Evolutionary conservation across 768 basidiomycete species (phyloP), one percentile per base, ranked within the genome.

Genomic region (Leucogyrophana mollusca): DNA sequence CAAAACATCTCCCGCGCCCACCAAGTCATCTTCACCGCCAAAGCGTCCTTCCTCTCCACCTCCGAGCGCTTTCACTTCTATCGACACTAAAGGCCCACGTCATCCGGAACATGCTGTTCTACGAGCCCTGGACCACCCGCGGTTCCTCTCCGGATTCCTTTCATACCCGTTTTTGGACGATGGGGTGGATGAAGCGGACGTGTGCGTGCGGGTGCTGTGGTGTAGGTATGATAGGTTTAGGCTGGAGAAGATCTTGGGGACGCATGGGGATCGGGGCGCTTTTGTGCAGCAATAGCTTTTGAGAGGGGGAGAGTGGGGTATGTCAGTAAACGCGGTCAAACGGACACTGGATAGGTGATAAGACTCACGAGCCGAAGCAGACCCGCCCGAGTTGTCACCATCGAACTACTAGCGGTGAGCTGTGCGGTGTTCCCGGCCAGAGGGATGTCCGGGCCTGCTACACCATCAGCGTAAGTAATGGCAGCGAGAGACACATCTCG

Each of bases 51-150:
- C 73, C 65, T 99, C 23, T 75, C 98, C 51, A 74, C 97, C 59
- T 95, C 90, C 56, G 96, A 99, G 62, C 83, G 96, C n/a, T 98
- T 97, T 75, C 94, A 99, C 66, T 99, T 98, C 66, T 97, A 92
- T 76, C 82, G 90, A 52, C 74, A 93, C 87, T 98, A 98, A 92
- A 90, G 56, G 82, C 98, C 41, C 77, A 94, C 54, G 96, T 95
- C 5, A 90, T 92, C 48, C 85, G 89, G 41, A 98, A 96, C 57
- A 65, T 96, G 55, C 74, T 98, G 34, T 98, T 97, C 71, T 99
- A 97, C 60, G 87, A 82, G 0, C 88, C 89, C 96, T 96, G 0
- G 83, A 90, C 44, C 91, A 97, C 62, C 78, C 92, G 1, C 82
- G 87, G 56, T 98, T 93, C 69, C 97, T 95, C 66, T 81, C 90